phyloP scores from a whole-genome alignment of 164 flowering plant genomes.

The Malania oleifera region DNA sequence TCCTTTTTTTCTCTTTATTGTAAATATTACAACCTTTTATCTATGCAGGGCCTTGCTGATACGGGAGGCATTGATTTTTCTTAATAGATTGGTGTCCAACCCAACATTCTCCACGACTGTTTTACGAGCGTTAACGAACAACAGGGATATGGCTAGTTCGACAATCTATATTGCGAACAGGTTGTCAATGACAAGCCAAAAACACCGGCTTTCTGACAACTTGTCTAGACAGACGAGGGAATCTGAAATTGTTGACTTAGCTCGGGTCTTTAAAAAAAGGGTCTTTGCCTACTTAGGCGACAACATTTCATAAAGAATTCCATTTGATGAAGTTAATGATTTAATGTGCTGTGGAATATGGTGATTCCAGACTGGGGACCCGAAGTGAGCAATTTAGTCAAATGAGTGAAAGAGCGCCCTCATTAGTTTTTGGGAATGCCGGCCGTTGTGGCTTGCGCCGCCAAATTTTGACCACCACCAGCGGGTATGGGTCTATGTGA shows the following conservation, averaged over 20 bases:
- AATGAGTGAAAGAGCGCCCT: too few relatives aligned
- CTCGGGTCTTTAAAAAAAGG: conserved; percentile 51
- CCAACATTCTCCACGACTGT: conserved; percentile 46
- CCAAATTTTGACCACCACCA: too few relatives aligned
- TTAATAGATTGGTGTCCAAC: conserved; percentile 73
- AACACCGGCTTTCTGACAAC: conserved; percentile 21
- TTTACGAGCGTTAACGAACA: conserved; percentile 46
- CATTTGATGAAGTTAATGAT: not conserved
- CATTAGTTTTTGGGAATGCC: too few relatives aligned
- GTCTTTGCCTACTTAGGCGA: conserved; percentile 53
- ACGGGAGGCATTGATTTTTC: conserved; percentile 74
- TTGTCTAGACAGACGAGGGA: conserved; percentile 30
- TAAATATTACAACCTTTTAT: not conserved
- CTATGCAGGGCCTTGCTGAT: conserved; percentile 59
- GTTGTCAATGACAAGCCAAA: conserved; percentile 34
- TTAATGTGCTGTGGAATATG: too few relatives aligned
- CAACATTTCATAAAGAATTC: conserved; percentile 11
- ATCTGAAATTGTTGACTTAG: conserved; percentile 58
- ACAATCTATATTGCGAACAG: conserved; percentile 62
- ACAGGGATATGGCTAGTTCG: conserved; percentile 59
- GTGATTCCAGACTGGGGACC: too few relatives aligned
- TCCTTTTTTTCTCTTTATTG: not conserved
- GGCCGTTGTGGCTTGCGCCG: too few relatives aligned
- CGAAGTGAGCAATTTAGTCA: too few relatives aligned
- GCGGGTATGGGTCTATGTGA: too few relatives aligned